Base-by-base conservation (phyloP, 371 early-diverging fungal genomes). In the Rhizopus stolonifer region DNA sequence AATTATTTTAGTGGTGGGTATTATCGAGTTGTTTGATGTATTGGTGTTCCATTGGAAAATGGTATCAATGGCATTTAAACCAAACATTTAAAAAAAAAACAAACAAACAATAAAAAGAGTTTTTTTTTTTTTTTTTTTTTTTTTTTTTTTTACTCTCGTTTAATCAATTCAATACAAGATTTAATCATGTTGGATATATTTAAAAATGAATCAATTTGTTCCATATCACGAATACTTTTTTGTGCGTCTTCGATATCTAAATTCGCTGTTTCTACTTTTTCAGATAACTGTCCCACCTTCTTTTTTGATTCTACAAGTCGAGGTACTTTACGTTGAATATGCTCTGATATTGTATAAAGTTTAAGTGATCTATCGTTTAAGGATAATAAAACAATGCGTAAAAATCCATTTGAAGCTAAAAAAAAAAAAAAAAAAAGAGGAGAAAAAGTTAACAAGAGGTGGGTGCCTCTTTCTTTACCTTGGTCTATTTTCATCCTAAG, bases 241-340 rank as follows among this genome's bases (percentile, higher is more conserved):
- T 70, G 58, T 38, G 59, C 70, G 46, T 74, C 74, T 18, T 54
- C 47, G 23, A 74, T 60, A 46, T 74, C 68, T 1, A 56, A 58
- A 23, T 60, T 62, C n/a, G 70, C 67, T 10, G 53, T 52, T 4
- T 61, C 53, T 15, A 74, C 66, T 26, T 53, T 42, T 9, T 46
- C 34, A 7, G 31, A 46, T 8, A 48, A 36, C 3, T 49, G 40
- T 21, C 34, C 40, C 17, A 67, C 21, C 23, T 55, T 47, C 29
- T 49, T 49, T 45, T 57, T 61, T 10, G 58, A 54, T 3, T 63
- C 65, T 14, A 70, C 59, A 21, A 70, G 44, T n/a, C 49, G 47
- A 18, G 74, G 70, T 17, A 70, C 69, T 61, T 60, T 67, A 8
- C 66, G 62, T 32, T 68, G 66, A 13, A 74, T 65, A 53, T 74